Percentiles rank a stretch among this genome's conserved stretches.
These are phyloP conservation scores for Debaryomyces tyrocola DNA, from an alignment of 805 yeast genomes.

Conservation along the genomic window DNA sequence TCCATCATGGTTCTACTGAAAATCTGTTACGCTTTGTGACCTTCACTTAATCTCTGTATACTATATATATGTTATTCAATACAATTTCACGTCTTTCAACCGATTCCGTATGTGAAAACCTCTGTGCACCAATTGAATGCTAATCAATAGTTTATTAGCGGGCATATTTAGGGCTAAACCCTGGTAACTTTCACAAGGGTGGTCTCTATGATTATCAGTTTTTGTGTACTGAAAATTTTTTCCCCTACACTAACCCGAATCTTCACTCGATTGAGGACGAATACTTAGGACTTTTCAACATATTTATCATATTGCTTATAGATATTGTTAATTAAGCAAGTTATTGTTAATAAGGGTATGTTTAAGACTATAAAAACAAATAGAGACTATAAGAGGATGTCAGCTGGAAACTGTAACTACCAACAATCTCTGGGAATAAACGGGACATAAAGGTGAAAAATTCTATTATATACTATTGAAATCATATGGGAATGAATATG, in stretches of 20 bases:
- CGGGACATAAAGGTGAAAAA: too few species aligned
- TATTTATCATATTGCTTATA: background rate
- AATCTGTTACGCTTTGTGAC: background rate
- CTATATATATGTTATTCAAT: background rate
- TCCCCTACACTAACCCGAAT: conserved; percentile 5
- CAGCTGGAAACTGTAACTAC: too few species aligned
- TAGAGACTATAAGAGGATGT: too few species aligned
- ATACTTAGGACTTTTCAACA: conserved; percentile 2
- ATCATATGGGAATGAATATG: too few species aligned
- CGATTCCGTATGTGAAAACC: background rate
- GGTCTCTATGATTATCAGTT: background rate
- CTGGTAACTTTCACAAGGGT: background rate
- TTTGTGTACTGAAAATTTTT: conserved; percentile 12
- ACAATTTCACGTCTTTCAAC: background rate
- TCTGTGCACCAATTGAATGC: background rate
- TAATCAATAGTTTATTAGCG: too few species aligned
- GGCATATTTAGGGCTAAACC: conserved; percentile 6
- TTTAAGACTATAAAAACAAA: background rate
- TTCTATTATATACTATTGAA: too few species aligned
- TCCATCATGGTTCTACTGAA: background rate
- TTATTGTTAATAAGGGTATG: conserved; percentile 13
- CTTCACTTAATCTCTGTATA: background rate
- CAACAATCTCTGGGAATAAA: too few species aligned
- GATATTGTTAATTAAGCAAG: conserved; percentile 7
- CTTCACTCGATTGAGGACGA: background rate